Evolutionary conservation across 768 basidiomycete genomes (phyloP), one percentile per base, ranked within the genome.

Genomic region (Aureoboletus auriporus): DNA sequence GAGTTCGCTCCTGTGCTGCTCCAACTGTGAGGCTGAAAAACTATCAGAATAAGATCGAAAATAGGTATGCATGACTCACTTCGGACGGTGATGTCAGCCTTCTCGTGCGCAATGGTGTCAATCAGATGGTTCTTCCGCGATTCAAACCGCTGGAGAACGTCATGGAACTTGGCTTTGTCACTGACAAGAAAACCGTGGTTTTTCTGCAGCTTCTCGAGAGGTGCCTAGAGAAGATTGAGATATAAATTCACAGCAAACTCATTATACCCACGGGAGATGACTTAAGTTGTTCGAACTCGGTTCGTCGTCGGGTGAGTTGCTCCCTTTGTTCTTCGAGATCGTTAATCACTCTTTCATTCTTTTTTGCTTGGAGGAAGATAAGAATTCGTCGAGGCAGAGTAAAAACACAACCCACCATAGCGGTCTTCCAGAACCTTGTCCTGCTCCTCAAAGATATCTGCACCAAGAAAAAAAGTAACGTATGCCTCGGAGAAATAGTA

Each of bases 161-260:
- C 82, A 56, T 83, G 81, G 54, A 90, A 85, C 64, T 92, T 93
- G 50, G 85, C 78, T 61, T 80, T 76, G 64, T 96, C 93, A 20
- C 76, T 76, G 52, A 78, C 79, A 40, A 92, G 74, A 36, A 82
- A 71, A 4, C 78, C 76, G 49, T 84, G 80, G 37, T 79, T 76
- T 34, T 79, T 77, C 59, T 81, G 74, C 17, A 88, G 72, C 51
- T 84, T 79, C 43, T 77, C 72, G 4, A 87, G 71, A 14, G 83
- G 84, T 10, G 84, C 75, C 84, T 84, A 46, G n/a, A 16, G 34
- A 44, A 31, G 34, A 16, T 11, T 47, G 44, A 55, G 41, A 28
- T 41, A 20, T 8, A 26, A 28, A 40, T 29, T 16, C 13, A 8
- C 4, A 12, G 30, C 16, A 29, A 45, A 38, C 1, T n/a, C 6